Evolutionary conservation across 2,329 filamentous ascomycete genomes (phyloP).

Genomic region (Paradendryphiella salina): DNA sequence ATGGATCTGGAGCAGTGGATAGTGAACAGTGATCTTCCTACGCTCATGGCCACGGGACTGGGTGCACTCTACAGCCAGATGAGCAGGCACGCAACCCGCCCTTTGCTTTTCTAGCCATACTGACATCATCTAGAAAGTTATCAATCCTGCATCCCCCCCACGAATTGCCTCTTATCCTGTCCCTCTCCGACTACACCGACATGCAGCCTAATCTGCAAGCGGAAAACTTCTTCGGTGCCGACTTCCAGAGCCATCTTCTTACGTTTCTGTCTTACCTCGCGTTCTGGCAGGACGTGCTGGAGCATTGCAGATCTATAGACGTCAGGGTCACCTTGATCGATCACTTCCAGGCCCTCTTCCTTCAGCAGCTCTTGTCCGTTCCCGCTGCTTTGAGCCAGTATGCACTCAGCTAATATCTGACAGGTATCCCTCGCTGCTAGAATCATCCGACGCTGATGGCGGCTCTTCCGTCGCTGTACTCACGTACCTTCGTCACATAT

Average conservation of each 20-base stretch:
- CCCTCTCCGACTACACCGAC: constrained; percentile 85
- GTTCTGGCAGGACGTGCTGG: constrained; percentile 98
- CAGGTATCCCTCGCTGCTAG: constrained; percentile 90
- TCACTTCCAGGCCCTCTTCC: constrained; percentile 94
- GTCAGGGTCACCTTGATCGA: constrained; percentile 92
- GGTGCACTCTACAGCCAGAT: constrained; percentile 75
- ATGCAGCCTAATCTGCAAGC: constrained; percentile 67
- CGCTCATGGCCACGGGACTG: constrained; percentile 93
- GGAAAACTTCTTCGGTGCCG: constrained; percentile 71
- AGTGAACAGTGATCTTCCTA: constrained; percentile 93
- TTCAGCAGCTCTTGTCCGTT: constrained; percentile 85
- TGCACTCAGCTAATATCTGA: constrained; percentile 17
- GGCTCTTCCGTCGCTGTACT: constrained; percentile 95
- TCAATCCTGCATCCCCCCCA: constrained; percentile 77
- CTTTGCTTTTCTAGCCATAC: background rate
- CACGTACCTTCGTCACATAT: constrained; percentile 86
- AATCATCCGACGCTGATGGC: constrained; percentile 95
- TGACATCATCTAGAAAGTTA: constrained; percentile 63
- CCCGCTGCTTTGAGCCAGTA: background rate
- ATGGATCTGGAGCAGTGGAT: constrained; percentile 90
- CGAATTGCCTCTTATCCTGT: constrained; percentile 78
- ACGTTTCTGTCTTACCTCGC: constrained; percentile 93
- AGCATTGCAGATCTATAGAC: constrained; percentile 89
- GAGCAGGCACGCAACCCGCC: constrained; percentile 55
- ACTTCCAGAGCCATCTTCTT: constrained; percentile 83